A percentile compares a stretch with the other conserved stretches of the same genome.
These are phyloP conservation scores for Hymenoscyphus repandus DNA, from an alignment of 2,329 filamentous ascomycete species.

Conservation along the genomic window DNA sequence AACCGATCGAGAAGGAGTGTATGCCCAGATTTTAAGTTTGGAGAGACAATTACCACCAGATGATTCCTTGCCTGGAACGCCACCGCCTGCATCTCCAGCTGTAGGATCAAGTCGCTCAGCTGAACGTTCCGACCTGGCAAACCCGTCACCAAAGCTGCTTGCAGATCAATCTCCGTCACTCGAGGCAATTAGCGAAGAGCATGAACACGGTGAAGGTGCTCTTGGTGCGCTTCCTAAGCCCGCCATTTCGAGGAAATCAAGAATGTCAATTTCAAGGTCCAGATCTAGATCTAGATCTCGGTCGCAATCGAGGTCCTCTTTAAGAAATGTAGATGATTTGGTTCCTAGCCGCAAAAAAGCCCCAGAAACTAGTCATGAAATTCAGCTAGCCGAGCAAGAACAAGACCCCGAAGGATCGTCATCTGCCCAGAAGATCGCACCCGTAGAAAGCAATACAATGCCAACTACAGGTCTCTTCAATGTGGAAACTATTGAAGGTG, in stretches of 20 bases:
- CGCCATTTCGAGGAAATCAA: neutral
- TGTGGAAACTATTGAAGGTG: too few species aligned
- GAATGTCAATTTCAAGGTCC: neutral
- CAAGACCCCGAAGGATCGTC: too few species aligned
- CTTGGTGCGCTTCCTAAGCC: neutral
- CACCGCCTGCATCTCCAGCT: constrained; percentile 17
- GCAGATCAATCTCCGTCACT: constrained; percentile 21
- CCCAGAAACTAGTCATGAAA: too few species aligned
- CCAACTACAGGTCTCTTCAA: too few species aligned
- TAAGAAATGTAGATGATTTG: too few species aligned
- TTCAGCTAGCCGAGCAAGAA: too few species aligned
- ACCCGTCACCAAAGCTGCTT: constrained; percentile 12
- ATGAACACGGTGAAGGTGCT: constrained; percentile 15
- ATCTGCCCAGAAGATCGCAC: too few species aligned
- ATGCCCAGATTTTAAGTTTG: constrained; percentile 21
- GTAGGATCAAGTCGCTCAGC: constrained; percentile 9
- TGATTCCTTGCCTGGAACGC: constrained; percentile 14
- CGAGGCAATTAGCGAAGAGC: constrained; percentile 22
- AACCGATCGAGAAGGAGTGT: constrained; percentile 22
- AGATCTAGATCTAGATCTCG: neutral
- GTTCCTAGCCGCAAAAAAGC: too few species aligned
- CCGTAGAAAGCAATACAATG: too few species aligned
- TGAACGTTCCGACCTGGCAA: constrained; percentile 3
- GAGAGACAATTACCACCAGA: constrained; percentile 23
- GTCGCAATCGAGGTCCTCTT: too few species aligned